phyloP scores from a whole-genome alignment of 2,329 filamentous ascomycete genomes.

The Apiospora saccharicola region DNA sequence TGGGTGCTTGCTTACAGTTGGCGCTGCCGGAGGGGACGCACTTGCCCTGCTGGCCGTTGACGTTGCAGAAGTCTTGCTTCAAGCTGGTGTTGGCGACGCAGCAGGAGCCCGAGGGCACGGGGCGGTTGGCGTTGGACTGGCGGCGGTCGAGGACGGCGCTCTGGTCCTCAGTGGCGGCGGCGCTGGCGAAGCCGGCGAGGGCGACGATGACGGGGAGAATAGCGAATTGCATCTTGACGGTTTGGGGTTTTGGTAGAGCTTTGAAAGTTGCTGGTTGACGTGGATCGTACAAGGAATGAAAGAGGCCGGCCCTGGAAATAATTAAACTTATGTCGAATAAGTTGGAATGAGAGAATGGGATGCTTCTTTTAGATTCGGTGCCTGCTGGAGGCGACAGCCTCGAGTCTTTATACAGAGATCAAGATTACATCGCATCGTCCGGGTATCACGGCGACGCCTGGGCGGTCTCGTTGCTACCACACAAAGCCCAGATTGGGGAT shows the following conservation, averaged over 20 bases:
- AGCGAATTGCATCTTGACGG: constrained; percentile 41
- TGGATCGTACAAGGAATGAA: background rate
- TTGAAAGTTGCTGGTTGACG: background rate
- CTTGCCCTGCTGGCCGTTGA: constrained; percentile 43
- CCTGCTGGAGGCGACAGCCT: background rate
- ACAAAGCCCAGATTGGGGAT: background rate
- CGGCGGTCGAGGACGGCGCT: constrained; percentile 38
- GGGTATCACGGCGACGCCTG: background rate
- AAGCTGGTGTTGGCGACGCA: constrained; percentile 45
- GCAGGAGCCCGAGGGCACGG: constrained; percentile 44
- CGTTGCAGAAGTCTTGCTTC: constrained; percentile 47
- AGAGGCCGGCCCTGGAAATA: constrained; percentile 19
- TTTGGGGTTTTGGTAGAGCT: background rate
- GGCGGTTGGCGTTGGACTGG: constrained; percentile 44
- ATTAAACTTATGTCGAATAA: constrained; percentile 25
- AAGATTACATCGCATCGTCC: background rate
- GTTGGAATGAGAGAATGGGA: constrained; percentile 5
- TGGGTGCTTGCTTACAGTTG: constrained; percentile 39
- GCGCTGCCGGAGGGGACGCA: constrained; percentile 46
- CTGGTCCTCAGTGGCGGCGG: constrained; percentile 32
- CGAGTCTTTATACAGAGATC: background rate
- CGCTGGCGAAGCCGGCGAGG: constrained; percentile 36
- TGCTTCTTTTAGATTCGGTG: background rate
- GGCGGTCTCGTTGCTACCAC: background rate
- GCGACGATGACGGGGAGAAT: constrained; percentile 36